Evolutionary conservation across 495 filamentous ascomycete genomes (phyloP).

Genomic region (Eremomyces bilateralis): DNA sequence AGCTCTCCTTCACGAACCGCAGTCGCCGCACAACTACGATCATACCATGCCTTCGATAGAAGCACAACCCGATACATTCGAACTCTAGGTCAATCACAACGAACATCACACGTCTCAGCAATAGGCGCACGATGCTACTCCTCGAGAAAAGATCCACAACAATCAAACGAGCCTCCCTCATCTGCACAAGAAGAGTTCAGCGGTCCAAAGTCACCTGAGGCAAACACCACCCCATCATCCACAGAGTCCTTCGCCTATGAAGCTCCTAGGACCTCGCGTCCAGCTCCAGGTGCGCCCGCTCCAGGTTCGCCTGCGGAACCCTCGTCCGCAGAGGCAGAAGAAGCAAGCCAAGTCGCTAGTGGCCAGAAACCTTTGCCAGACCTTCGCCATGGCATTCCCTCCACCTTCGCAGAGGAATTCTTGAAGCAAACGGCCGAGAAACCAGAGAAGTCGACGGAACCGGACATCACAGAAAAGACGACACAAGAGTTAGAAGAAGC

Average conservation of each 20-base stretch:
- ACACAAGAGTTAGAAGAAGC: neutral
- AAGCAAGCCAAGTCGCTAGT: constrained; percentile 17
- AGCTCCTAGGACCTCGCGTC: too few species aligned
- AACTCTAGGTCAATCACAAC: too few species aligned
- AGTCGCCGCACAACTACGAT: too few species aligned
- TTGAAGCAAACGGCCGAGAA: constrained; percentile 17
- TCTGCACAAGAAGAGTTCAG: constrained; percentile 5
- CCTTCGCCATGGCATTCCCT: constrained; percentile 77
- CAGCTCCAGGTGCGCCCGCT: too few species aligned
- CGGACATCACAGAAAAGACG: constrained; percentile 24
- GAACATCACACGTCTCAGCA: too few species aligned
- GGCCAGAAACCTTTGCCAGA: constrained; percentile 49
- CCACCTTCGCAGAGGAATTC: constrained; percentile 51
- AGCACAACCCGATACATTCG: too few species aligned
- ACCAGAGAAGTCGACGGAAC: constrained; percentile 11
- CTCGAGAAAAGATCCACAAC: too few species aligned
- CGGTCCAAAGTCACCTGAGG: constrained; percentile 6
- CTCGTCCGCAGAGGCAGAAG: constrained; percentile 5
- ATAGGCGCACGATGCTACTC: too few species aligned
- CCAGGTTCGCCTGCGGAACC: neutral
- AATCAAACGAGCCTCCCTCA: too few species aligned
- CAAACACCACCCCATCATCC: constrained; percentile 3
- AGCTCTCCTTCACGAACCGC: too few species aligned
- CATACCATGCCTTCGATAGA: too few species aligned
- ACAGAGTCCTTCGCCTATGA: too few species aligned